These are phyloP conservation scores for Fusarium transvaalense DNA, from an alignment of 2,329 filamentous ascomycete species.

Conservation along the genomic window DNA sequence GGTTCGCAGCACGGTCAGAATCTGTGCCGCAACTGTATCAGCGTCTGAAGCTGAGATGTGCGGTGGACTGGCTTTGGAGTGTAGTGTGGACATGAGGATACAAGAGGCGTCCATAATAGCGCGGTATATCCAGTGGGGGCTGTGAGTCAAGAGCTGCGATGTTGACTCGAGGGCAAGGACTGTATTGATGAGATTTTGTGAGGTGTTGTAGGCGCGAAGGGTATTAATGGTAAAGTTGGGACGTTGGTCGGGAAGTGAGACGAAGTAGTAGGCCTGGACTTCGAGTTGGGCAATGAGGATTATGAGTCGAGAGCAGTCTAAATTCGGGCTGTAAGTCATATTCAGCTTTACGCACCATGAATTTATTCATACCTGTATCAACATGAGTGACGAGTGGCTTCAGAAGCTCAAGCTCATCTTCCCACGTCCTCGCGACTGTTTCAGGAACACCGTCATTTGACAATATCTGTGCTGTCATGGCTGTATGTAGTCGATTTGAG, in stretches of 20 bases:
- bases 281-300: constrained; percentile 64
- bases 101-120: constrained; percentile 60
- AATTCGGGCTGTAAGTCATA: not conserved
- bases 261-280: constrained; percentile 66
- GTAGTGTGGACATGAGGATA: constrained; percentile 60
- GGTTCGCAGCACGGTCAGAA: constrained; percentile 54
- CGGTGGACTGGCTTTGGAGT: constrained; percentile 57
- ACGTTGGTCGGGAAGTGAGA: constrained; percentile 57
- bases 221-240: constrained; percentile 58
- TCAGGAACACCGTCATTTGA: constrained; percentile 61
- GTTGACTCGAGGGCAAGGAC: constrained; percentile 59
- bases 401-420: constrained; percentile 65
- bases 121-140: constrained; percentile 64
- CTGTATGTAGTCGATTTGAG: constrained; percentile 62
- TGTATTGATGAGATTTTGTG: constrained; percentile 59
- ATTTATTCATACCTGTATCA: constrained; percentile 57
- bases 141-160: constrained; percentile 58
- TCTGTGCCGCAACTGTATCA: constrained; percentile 49
- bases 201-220: constrained; percentile 62
- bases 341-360: not conserved
- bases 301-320: constrained; percentile 63
- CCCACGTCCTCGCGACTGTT: constrained; percentile 61
- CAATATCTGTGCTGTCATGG: constrained; percentile 62
- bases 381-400: constrained; percentile 60
- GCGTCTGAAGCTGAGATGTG: constrained; percentile 51